A percentile compares a stretch with the other conserved stretches of the same genome.
phyloP scores from a whole-genome alignment of 164 flowering plant genomes.

The Vitis labrusca region DNA sequence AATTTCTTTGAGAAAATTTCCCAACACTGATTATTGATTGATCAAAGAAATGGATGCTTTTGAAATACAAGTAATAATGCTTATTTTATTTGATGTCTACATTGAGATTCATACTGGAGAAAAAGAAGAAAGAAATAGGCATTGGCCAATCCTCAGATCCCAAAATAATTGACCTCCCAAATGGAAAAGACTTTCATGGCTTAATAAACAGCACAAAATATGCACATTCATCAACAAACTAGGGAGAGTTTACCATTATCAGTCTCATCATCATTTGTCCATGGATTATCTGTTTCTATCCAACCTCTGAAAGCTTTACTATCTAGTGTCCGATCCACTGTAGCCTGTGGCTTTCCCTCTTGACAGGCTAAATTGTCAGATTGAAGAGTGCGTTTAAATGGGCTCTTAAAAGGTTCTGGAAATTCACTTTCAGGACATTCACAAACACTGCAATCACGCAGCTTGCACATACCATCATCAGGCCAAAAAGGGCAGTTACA shows the following conservation, averaged over 20 bases:
- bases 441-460: conserved; percentile 97
- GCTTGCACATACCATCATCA: conserved; percentile 98
- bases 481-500: conserved; percentile 99
- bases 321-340: conserved; percentile 91
- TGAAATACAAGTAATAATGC: no score
- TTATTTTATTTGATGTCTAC: no score
- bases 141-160: no score
- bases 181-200: no score
- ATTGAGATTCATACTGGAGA: no score
- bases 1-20: no score
- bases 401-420: conserved; percentile 79
- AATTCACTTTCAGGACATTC: conserved; percentile 96
- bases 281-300: conserved; percentile 88
- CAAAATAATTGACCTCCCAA: no score
- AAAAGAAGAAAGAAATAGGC: no score
- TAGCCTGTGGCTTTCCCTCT: conserved; percentile 86
- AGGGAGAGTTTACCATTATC: conserved; percentile 56
- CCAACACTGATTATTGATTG: no score
- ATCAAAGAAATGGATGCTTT: no score
- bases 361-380: conserved; percentile 75
- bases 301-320: conserved; percentile 83
- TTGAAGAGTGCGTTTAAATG: conserved; percentile 41
- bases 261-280: conserved; percentile 97
- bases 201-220: no score
- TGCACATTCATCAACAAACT: no score